Conservation (phyloP, 1,284 basidiomycete genomes). For the Apiotrichum domesticum region DNA sequence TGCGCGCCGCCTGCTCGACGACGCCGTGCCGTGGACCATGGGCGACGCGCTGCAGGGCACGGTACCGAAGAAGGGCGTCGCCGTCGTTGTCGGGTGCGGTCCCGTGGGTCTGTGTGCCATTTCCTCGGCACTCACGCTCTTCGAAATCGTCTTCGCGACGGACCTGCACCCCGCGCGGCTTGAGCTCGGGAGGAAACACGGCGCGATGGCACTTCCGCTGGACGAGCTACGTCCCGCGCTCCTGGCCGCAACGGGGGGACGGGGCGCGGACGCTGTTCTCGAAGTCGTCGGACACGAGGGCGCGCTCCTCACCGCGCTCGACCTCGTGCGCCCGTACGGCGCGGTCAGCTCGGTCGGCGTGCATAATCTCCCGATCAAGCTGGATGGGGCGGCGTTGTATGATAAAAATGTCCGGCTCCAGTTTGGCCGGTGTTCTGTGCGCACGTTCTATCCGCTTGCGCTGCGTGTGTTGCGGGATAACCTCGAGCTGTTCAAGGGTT, state of each 20-base stretch:
- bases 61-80: slow-evolving; percentile 32
- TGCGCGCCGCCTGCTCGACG: slow-evolving; percentile 38
- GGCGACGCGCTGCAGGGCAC: slow-evolving; percentile 25
- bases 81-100: slow-evolving; percentile 49
- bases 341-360: slow-evolving; percentile 74
- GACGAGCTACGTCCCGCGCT: slow-evolving; percentile 27
- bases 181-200: slow-evolving; percentile 36
- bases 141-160: slow-evolving; percentile 39
- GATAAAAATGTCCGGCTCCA: slow-evolving; percentile 59
- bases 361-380: slow-evolving; percentile 29
- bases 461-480: slow-evolving; percentile 56
- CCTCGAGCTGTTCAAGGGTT: slow-evolving; percentile 35
- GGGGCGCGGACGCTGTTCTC: slow-evolving; percentile 48
- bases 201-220: slow-evolving; percentile 40
- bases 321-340: slow-evolving; percentile 72
- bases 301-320: slow-evolving; percentile 66
- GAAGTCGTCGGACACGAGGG: slow-evolving; percentile 72
- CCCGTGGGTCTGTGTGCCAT: slow-evolving; percentile 49
- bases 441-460: slow-evolving; percentile 68
- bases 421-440: slow-evolving; percentile 73
- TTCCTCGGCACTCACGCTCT: slow-evolving; percentile 43
- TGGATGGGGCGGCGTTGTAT: slow-evolving; percentile 57
- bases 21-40: slow-evolving; percentile 25
- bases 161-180: slow-evolving; percentile 29
- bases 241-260: slow-evolving; percentile 33